These are phyloP conservation scores for Prinsepia uniflora DNA, from an alignment of 306 rosid species.

Conservation along the genomic window DNA sequence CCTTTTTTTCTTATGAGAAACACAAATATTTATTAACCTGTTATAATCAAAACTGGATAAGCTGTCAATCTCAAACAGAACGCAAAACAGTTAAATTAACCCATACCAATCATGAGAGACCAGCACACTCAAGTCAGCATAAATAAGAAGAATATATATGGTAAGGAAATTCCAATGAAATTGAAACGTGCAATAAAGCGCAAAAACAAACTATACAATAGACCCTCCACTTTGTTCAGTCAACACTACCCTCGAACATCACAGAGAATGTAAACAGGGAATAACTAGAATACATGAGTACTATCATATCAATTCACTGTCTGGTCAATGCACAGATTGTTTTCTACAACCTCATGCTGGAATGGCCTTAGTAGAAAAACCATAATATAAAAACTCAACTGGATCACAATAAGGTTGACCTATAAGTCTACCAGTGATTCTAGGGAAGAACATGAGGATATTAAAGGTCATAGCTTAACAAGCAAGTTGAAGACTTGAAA, in stretches of 20 bases:
- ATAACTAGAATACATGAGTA: not conserved
- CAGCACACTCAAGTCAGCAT: not conserved
- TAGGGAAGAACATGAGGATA: not conserved
- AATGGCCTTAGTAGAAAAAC: not conserved
- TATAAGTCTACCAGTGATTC: not conserved
- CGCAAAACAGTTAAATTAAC: not conserved
- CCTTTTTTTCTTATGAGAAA: not conserved
- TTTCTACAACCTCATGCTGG: not conserved
- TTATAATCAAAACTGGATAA: not conserved
- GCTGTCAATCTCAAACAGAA: not conserved
- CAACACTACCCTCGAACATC: not conserved
- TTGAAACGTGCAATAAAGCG: not conserved
- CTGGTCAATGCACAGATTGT: not conserved
- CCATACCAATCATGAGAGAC: not conserved
- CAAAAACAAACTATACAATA: not conserved
- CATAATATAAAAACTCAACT: not conserved
- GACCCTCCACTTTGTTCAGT: not conserved
- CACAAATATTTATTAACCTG: not conserved
- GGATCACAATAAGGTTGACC: not conserved
- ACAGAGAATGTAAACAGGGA: not conserved
- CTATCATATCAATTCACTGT: not conserved
- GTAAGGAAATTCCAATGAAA: not conserved
- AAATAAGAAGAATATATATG: not conserved
- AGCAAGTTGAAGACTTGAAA: not conserved
- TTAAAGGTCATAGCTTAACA: not conserved